Conservation (phyloP, 2,329 filamentous ascomycete genomes). For the Trichoderma afroharzianum region DNA sequence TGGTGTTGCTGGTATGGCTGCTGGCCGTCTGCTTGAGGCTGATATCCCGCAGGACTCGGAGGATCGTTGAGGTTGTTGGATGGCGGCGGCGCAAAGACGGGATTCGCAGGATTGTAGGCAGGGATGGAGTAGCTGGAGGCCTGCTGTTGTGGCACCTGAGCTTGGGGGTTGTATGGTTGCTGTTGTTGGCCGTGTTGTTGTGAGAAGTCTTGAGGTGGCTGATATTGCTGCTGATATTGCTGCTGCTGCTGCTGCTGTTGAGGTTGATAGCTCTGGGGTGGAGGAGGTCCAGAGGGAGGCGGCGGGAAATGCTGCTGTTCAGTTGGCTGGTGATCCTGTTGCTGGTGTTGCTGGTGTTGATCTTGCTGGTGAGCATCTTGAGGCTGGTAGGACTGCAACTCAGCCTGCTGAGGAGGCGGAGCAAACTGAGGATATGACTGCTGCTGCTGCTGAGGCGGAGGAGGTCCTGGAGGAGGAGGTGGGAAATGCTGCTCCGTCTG, state of each 20-base stretch:
- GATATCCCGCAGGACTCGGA: neutral
- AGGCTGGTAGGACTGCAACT: neutral
- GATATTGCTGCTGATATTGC: constrained; percentile 9
- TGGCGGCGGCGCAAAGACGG: constrained; percentile 30
- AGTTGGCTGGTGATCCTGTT: neutral
- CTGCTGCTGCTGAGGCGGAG: constrained; percentile 5
- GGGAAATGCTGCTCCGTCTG: neutral
- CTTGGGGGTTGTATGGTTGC: neutral
- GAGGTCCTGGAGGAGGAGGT: neutral
- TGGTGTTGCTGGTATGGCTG: constrained; percentile 11
- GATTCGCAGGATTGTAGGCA: constrained; percentile 30
- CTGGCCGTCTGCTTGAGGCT: neutral
- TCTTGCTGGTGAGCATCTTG: neutral
- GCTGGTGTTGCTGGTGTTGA: neutral
- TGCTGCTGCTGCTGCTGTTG: constrained; percentile 4
- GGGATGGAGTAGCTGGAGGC: constrained; percentile 28
- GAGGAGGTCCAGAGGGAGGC: neutral
- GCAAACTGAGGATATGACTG: neutral
- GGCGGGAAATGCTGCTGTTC: neutral
- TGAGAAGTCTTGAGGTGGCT: neutral
- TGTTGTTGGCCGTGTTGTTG: neutral
- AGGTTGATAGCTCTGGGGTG: neutral
- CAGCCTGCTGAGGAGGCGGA: neutral
- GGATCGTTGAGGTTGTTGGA: constrained; percentile 3
- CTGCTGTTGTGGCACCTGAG: constrained; percentile 14